Base-by-base conservation (phyloP, 306 rosid genomes). In the Quercus glauca region DNA sequence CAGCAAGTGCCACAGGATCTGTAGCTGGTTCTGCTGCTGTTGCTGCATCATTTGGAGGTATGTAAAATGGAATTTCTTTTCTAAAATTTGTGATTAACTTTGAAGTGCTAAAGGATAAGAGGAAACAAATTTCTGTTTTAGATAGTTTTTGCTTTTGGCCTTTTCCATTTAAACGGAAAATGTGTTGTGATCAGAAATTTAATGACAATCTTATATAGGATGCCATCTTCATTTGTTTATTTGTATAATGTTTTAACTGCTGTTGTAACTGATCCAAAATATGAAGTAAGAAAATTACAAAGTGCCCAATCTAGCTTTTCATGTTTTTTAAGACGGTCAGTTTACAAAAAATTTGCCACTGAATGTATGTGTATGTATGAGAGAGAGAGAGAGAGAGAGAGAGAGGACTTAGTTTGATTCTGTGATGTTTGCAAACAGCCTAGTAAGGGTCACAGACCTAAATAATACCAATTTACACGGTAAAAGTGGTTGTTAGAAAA, bases 11-110 rank as follows among this genome's bases (percentile, higher is more conserved):
- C 70, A 19, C 75, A 6, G 83, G 83, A 23, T 80, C 83, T 63
- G 69, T 80, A 63, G 76, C 79, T 55, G 79, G 83, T 25, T 63
- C 79, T 64, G 51, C 76, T 63, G 51, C 83, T 25, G 69, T 80
- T 37, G 83, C 69, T 31, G 83, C 83, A 80, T 80, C 83, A 73
- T 80, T 80, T 80, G 79, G 83, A 73, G 83, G 79, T 80, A 37
- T 25, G 29, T 26, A 37, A 19, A 4, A 9, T 52, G 11, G 13
- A 15, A 23, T 23, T 20, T 52, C 23, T 21, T 73, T 28, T 17
- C 29, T 17, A 14, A 35, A 52, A 28, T 17, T 26, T 59, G 29
- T 59, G 65, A 23, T 59, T 12, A 49, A 59, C 65, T 23, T 9
- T 59, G 19, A 64, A 61, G 37, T 29, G 70, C 18, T 64, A 28